phyloP scores from a whole-genome alignment of 2,329 filamentous ascomycete species.

The Diaporthe nobilis region DNA sequence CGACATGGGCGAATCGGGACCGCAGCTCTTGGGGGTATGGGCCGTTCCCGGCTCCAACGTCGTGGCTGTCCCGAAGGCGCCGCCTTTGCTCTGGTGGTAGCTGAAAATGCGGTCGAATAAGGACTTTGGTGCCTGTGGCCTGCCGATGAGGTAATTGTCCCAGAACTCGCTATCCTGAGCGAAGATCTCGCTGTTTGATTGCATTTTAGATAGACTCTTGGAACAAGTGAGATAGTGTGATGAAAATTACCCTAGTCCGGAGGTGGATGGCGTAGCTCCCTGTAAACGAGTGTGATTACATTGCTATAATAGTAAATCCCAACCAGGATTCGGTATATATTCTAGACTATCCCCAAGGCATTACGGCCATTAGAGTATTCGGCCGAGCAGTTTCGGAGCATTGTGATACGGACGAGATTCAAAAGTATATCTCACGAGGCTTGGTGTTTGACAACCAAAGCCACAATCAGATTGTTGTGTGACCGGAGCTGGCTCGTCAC shows the following conservation, averaged over 20 bases:
- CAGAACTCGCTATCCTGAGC: slow-evolving; percentile 45
- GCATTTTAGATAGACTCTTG: not conserved
- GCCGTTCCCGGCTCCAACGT: slow-evolving; percentile 47
- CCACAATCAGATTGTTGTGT: slow-evolving; percentile 8
- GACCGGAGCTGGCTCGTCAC: slow-evolving; percentile 46
- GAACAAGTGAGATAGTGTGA: not conserved
- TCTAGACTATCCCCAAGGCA: not conserved
- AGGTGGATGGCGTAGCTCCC: too few species aligned
- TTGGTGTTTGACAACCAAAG: not conserved
- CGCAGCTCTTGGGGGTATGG: slow-evolving; percentile 43
- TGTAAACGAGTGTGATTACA: not conserved
- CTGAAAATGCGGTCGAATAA: slow-evolving; percentile 46
- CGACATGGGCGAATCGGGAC: slow-evolving; percentile 44
- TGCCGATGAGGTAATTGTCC: slow-evolving; percentile 46
- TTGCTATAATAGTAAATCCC: not conserved
- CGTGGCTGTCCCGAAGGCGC: slow-evolving; percentile 43
- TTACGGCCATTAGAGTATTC: not conserved
- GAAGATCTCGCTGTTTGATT: not conserved
- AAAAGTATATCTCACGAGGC: not conserved
- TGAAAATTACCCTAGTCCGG: not conserved
- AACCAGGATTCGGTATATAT: not conserved
- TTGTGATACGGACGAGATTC: not conserved
- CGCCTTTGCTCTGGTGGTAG: slow-evolving; percentile 45
- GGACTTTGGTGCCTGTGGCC: slow-evolving; percentile 42
- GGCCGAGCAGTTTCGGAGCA: not conserved